Evolutionary conservation across 345 rosid genomes (phyloP).

Genomic region (Ceriops tagal): DNA sequence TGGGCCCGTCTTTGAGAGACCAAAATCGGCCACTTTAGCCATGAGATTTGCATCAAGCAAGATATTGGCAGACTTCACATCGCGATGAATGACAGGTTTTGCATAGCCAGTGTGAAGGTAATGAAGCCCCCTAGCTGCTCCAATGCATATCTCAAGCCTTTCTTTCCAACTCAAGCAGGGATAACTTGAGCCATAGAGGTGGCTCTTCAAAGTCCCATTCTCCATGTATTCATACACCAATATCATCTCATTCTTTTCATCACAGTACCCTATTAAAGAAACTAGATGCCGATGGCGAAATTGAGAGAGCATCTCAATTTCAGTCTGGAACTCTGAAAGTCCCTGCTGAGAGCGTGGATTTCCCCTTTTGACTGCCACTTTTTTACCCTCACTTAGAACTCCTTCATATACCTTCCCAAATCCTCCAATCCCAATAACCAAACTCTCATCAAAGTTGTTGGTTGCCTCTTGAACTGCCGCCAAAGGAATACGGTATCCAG

Average conservation of each 20-base stretch:
- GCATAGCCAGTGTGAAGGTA: constrained; percentile 30
- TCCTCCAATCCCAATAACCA: constrained; percentile 37
- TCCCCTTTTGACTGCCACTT: constrained; percentile 34
- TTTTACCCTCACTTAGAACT: constrained; percentile 15
- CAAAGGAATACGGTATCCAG: constrained; percentile 30
- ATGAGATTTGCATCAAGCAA: constrained; percentile 27
- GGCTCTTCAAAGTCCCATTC: constrained; percentile 34
- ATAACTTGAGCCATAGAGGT: constrained; percentile 25
- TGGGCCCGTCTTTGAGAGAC: constrained; percentile 86
- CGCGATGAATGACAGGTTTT: constrained; percentile 31
- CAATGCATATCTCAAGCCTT: constrained; percentile 34
- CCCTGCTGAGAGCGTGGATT: constrained; percentile 36
- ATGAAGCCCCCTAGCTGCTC: constrained; percentile 28
- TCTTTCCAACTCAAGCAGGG: constrained; percentile 29
- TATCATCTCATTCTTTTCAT: constrained; percentile 36
- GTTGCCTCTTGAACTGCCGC: constrained; percentile 32
- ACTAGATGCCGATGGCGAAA: constrained; percentile 37
- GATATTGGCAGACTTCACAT: constrained; percentile 32
- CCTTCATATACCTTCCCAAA: constrained; percentile 37
- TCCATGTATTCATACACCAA: constrained; percentile 37
- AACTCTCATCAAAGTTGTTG: constrained; percentile 31
- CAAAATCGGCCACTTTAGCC: constrained; percentile 47
- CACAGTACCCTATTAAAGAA: constrained; percentile 33
- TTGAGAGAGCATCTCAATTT: constrained; percentile 36
- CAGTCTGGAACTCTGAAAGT: constrained; percentile 34